Conservation (phyloP, 2,329 filamentous ascomycete species). For the Colletotrichum sp. region DNA sequence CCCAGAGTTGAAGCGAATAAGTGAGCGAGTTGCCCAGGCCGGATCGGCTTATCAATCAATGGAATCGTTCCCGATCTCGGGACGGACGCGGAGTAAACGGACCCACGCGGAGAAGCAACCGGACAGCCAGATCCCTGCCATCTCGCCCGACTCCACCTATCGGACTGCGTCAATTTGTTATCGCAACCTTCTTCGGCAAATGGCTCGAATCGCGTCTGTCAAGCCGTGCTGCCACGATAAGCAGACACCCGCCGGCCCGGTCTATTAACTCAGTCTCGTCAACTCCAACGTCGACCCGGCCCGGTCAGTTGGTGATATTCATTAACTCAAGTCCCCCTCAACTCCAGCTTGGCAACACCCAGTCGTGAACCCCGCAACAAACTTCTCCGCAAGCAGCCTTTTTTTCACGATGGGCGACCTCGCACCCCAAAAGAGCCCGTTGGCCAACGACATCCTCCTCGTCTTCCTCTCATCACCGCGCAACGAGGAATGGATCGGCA, state of each 20-base stretch:
- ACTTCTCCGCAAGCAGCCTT: neutral
- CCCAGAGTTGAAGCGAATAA: neutral
- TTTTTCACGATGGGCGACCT: slow-evolving; percentile 1
- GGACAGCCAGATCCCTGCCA: neutral
- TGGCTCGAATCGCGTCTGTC: neutral
- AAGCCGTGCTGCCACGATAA: neutral
- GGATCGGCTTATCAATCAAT: neutral
- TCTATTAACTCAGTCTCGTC: neutral
- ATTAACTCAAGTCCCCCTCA: neutral
- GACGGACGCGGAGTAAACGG: neutral
- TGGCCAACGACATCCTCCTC: slow-evolving; percentile 45
- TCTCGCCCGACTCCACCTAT: neutral
- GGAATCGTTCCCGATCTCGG: neutral
- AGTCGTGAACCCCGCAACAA: neutral
- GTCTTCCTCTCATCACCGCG: slow-evolving; percentile 37
- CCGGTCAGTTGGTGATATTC: neutral
- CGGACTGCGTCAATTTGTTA: neutral
- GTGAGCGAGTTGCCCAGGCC: neutral
- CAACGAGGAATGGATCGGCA: slow-evolving; percentile 37
- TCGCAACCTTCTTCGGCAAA: neutral
- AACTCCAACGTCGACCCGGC: neutral
- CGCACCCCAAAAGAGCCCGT: neutral
- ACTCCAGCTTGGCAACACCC: neutral
- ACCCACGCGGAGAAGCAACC: neutral
- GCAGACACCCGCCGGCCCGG: neutral